Conservation (phyloP, 2,329 filamentous ascomycete species). For the Phyllosticta capitalensis region DNA sequence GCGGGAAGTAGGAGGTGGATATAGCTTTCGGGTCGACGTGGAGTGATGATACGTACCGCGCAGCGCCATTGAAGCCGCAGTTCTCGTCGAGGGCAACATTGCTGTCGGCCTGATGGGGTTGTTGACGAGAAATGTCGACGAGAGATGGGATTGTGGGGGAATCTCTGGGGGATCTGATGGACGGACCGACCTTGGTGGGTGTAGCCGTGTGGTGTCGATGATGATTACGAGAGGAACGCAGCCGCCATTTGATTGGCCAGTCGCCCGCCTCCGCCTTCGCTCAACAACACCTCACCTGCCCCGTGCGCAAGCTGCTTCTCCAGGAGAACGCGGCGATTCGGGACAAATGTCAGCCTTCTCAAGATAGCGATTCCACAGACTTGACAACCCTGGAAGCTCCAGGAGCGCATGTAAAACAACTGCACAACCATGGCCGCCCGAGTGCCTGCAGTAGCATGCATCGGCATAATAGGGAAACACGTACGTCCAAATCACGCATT, state of each 20-base stretch:
- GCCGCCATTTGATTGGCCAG: slow-evolving; percentile 6
- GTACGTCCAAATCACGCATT: slow-evolving; percentile 40
- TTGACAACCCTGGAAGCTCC: neutral
- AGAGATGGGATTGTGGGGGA: slow-evolving; percentile 16
- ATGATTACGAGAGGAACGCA: slow-evolving; percentile 14
- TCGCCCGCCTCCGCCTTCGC: neutral
- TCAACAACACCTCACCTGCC: neutral
- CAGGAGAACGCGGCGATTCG: neutral
- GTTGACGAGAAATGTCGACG: slow-evolving; percentile 2
- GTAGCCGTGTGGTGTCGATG: slow-evolving; percentile 26
- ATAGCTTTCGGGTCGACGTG: neutral
- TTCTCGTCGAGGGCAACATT: slow-evolving; percentile 44
- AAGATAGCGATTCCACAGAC: neutral
- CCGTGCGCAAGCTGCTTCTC: neutral
- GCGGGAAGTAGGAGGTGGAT: slow-evolving; percentile 6
- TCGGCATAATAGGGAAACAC: slow-evolving; percentile 88
- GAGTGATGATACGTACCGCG: slow-evolving; percentile 33
- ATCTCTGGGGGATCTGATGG: slow-evolving; percentile 21
- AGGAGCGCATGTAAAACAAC: slow-evolving; percentile 1
- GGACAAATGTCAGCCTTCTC: neutral
- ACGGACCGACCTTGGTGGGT: slow-evolving; percentile 18
- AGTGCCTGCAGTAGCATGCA: slow-evolving; percentile 71
- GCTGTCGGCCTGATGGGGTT: neutral
- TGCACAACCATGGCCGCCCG: slow-evolving; percentile 37
- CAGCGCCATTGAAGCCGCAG: slow-evolving; percentile 44